These are phyloP conservation scores for Nymphaea thermarum DNA, from an alignment of 164 flowering plant genomes.

Conservation along the genomic window DNA sequence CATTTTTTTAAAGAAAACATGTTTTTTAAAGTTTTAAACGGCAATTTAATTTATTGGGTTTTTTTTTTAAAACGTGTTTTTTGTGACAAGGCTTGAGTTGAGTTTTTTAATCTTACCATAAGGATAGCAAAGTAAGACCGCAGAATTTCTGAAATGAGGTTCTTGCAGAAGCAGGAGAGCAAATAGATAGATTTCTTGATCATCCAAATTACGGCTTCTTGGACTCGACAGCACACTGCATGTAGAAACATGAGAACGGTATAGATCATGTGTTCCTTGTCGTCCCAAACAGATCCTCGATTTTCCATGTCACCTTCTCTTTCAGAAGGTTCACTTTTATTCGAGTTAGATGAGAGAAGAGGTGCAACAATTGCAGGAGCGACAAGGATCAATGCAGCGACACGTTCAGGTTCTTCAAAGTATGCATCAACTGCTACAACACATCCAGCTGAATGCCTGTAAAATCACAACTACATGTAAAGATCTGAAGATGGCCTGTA, in stretches of 20 bases:
- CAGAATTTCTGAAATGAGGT: slow-evolving; percentile 40
- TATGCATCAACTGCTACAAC: slow-evolving; percentile 73
- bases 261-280: slow-evolving; percentile 17
- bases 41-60: too few species aligned
- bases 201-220: slow-evolving; percentile 17
- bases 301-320: slow-evolving; percentile 14
- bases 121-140: slow-evolving; percentile 51
- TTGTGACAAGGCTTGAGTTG: too few species aligned
- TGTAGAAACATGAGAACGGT: slow-evolving; percentile 22
- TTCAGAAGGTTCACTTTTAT: slow-evolving; percentile 11
- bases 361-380: slow-evolving; percentile 95
- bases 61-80: too few species aligned
- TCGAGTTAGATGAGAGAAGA: slow-evolving; percentile 9
- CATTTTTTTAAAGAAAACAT: too few species aligned
- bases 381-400: slow-evolving; percentile 86
- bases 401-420: slow-evolving; percentile 83
- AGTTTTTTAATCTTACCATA: slow-evolving; percentile 44
- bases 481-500: neutral
- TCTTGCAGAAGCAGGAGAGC: slow-evolving; percentile 38
- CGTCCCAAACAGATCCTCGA: slow-evolving; percentile 11
- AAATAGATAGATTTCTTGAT: slow-evolving; percentile 34
- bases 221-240: slow-evolving; percentile 21
- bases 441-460: slow-evolving; percentile 93
- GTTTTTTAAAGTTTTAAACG: too few species aligned
- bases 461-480: neutral